Base-by-base conservation (phyloP, 2,329 filamentous ascomycete genomes). In the Pestalotiopsis fici region DNA sequence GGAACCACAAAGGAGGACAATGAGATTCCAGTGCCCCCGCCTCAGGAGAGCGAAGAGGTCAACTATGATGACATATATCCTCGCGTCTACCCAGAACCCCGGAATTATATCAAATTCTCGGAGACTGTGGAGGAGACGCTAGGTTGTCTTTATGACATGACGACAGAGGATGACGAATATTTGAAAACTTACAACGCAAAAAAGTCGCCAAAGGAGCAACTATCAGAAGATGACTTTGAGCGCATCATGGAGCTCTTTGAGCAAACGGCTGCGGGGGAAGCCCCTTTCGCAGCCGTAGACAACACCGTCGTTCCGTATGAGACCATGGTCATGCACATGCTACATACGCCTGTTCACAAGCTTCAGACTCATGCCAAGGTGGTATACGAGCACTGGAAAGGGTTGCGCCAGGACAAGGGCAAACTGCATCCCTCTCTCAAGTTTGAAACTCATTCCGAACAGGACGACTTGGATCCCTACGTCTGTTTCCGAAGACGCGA, bases 401-500 rank as follows among this genome's bases (percentile, higher is more conserved):
- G 85, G 69, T 88, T 89, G 75, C 88, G 93, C 64, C 83, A 90
- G 74, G 84, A 84, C 35, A 96, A 95, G 77, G 90, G 87, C 73
- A 83, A 91, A 5, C 83, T 98, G 69, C 91, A 95, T 76, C 89
- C 94, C 7, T 86, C 84, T 25, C 88, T 98, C 78, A 98, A 98
- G 83, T 96, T 97, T 72, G 96, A 99, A 83, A 97, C 91, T 59
- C 94, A 96, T 70, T 92, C 94, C 77, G 95, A 98, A 71, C 97
- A 91, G 69, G 96, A 99, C 79, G 96, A 99, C 78, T 90, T 93
- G 74, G 96, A 99, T 81, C 96, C 96, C 61, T 99, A 97, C 82
- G 95, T 99, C 75, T 99, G 96, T 82, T 99, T 99, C 88, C 90
- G 96, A 77, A 90, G 96, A 73, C 93, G 96, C 71, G 96, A 99